Evolutionary conservation across 768 basidiomycete genomes (phyloP).

Genomic region (Pleurotus platypus): DNA sequence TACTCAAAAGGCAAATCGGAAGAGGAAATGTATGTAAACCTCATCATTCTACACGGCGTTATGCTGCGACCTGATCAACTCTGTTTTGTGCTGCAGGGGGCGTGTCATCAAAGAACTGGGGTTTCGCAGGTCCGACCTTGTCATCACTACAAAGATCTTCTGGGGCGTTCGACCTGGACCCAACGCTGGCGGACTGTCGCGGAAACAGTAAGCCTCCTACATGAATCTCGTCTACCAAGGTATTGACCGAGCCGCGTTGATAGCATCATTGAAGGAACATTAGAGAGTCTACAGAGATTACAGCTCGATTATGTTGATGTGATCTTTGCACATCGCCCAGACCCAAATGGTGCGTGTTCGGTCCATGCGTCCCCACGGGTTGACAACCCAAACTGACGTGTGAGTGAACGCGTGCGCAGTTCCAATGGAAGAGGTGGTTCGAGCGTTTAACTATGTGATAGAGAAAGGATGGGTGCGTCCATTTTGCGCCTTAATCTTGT

Average conservation of each 20-base stretch:
- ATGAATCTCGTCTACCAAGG: background rate
- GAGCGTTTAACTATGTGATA: slow-evolving; percentile 79
- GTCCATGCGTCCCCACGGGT: background rate
- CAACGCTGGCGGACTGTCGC: slow-evolving; percentile 52
- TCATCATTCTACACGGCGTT: background rate
- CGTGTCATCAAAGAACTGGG: slow-evolving; percentile 73
- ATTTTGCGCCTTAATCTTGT: background rate
- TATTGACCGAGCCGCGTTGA: background rate
- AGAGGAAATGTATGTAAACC: slow-evolving; percentile 69
- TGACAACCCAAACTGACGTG: background rate
- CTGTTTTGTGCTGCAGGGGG: slow-evolving; percentile 35
- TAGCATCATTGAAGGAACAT: slow-evolving; percentile 73
- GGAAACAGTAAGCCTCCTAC: slow-evolving; percentile 50
- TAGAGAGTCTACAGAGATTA: slow-evolving; percentile 63
- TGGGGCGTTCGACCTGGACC: slow-evolving; percentile 64
- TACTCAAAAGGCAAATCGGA: slow-evolving; percentile 70
- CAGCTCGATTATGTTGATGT: slow-evolving; percentile 75
- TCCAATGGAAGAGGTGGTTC: slow-evolving; percentile 75
- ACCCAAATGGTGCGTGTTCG: slow-evolving; percentile 40
- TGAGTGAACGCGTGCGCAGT: slow-evolving; percentile 23
- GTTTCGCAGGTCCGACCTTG: slow-evolving; percentile 59
- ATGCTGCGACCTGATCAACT: background rate
- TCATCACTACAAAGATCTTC: slow-evolving; percentile 81
- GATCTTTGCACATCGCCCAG: slow-evolving; percentile 67
- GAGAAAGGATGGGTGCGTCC: slow-evolving; percentile 58